Evolutionary conservation across 768 basidiomycete genomes (phyloP), one percentile per base, ranked within the genome.

Genomic region (Piloderma croceum): DNA sequence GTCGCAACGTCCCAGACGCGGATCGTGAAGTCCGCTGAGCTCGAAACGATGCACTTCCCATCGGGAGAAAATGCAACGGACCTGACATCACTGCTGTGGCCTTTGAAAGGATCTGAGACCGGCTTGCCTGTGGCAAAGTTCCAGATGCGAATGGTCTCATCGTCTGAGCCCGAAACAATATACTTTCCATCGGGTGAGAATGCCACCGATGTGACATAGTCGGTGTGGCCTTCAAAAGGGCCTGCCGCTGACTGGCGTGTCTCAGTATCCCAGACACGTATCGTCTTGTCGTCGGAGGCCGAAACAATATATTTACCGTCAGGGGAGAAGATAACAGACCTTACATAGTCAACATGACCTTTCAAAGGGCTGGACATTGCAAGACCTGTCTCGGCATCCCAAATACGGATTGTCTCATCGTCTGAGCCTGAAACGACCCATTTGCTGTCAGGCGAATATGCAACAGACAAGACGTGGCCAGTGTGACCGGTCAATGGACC

Each of bases 251-350:
- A n/a, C n/a, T n/a, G n/a, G n/a, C n/a, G 68, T 31, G 25, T 35
- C n/a, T 23, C 13, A 11, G 40, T 27, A 29, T 46, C 38, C 56
- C 56, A 58, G 7, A 57, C 11, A 15, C 40, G 18, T 2, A 46
- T 29, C 9, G 24, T 34, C 17, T 13, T 12, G 36, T 72, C 70
- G 17, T 64, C 49, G 18, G 61, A 62, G 3, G 67, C 70, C 13
- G 69, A 69, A 24, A 64, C 67, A 29, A 74, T 57, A 29, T 64
- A 51, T 33, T 61, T 56, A 3, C 67, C 68, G 49, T 71, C 64
- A 21, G 67, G 66, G 5, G 65, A 68, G 42, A 70, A 64, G 42
- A 57, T 45, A 4, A 42, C 41, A 7, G 41, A 9, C 10, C 39
- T 24, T 7, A 24, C 10, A 13, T 13, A 4, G 29, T 24, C 46